Conservation (phyloP, 495 filamentous ascomycete species). For the Talaromyces thailandensis region DNA sequence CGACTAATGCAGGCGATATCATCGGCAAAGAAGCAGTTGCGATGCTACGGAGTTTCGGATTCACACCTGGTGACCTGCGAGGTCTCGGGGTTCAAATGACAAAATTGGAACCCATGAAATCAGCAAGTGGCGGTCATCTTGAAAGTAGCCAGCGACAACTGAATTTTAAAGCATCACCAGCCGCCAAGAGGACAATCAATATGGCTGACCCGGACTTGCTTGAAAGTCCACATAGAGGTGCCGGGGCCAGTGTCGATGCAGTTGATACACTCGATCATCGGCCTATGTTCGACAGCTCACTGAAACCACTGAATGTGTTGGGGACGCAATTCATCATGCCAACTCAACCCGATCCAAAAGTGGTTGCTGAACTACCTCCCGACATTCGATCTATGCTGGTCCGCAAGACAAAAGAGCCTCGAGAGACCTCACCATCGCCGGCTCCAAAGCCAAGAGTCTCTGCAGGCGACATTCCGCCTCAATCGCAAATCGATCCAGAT, state of each 20-base stretch:
- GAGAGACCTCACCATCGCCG: slow-evolving; percentile 13
- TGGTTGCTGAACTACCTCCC: slow-evolving; percentile 66
- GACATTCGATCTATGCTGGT: slow-evolving; percentile 73
- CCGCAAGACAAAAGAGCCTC: slow-evolving; percentile 30
- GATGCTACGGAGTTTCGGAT: slow-evolving; percentile 70
- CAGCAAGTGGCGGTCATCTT: slow-evolving; percentile 19
- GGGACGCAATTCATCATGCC: slow-evolving; percentile 89
- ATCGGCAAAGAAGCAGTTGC: slow-evolving; percentile 74
- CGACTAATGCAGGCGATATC: slow-evolving; percentile 62
- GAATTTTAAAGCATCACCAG: slow-evolving; percentile 42
- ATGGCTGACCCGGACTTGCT: slow-evolving; percentile 43
- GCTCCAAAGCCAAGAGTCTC: slow-evolving; percentile 9
- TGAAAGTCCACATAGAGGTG: slow-evolving; percentile 60
- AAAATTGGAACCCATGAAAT: slow-evolving; percentile 73
- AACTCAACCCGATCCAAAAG: slow-evolving; percentile 62
- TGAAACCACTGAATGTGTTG: slow-evolving; percentile 61
- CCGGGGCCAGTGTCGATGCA: slow-evolving; percentile 17
- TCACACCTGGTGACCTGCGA: slow-evolving; percentile 82
- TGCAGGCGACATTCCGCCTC: slow-evolving; percentile 26
- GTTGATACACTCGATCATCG: slow-evolving; percentile 34
- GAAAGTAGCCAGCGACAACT: slow-evolving; percentile 59
- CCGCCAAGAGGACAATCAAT: slow-evolving; percentile 17
- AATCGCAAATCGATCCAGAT: slow-evolving; percentile 62
- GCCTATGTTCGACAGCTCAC: slow-evolving; percentile 43
- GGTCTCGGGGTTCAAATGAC: slow-evolving; percentile 89